Evolutionary conservation across 768 basidiomycete species (phyloP), one percentile per base, ranked within the genome.

Genomic region (Boletellus ananas): DNA sequence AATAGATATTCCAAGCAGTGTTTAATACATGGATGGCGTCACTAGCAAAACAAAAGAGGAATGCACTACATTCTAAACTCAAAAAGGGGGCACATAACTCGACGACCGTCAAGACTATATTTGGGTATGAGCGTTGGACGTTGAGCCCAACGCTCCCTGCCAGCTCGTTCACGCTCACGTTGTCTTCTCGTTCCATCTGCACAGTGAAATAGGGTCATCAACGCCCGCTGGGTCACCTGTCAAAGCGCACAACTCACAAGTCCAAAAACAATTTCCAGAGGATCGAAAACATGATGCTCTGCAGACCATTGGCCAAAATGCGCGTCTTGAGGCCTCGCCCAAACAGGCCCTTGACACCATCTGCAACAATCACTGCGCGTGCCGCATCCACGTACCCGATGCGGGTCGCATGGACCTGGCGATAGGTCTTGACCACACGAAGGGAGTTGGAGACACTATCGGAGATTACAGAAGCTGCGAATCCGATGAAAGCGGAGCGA

Each of bases 231-330:
- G 20, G 3, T 2, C 18, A 40, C 9, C 25, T 6, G 13, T 14
- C 34, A 13, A 44, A 33, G 10, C 29, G 17, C 17, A 27, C 33
- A 21, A 79, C 88, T 70, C 63, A 94, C 90, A 94, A 45, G 69
- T 97, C 91, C 72, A 87, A 71, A 63, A 98, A 95, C 53, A 89
- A 69, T 60, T 83, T 88, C 95, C 95, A 98, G 12, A 98, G 74
- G 5, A 97, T 75, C 7, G 85, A 83, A 70, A 97, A 98, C 79
- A 96, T 82, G 39, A 97, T 60, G 0, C 94, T 89, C 62, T 98
- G 95, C 43, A 94, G 68, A 20, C 94, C 92, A 63, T 97, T 98
- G 27, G 94, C 84, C 51, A 95, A 58, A 46, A 94, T 85, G 31
- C 94, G 74, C 12, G 92, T 97, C 71, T 89, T 89, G 54, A 98